These are phyloP conservation scores for Diutina rugosa DNA, from an alignment of 1,139 yeast genomes.

Conservation along the genomic window DNA sequence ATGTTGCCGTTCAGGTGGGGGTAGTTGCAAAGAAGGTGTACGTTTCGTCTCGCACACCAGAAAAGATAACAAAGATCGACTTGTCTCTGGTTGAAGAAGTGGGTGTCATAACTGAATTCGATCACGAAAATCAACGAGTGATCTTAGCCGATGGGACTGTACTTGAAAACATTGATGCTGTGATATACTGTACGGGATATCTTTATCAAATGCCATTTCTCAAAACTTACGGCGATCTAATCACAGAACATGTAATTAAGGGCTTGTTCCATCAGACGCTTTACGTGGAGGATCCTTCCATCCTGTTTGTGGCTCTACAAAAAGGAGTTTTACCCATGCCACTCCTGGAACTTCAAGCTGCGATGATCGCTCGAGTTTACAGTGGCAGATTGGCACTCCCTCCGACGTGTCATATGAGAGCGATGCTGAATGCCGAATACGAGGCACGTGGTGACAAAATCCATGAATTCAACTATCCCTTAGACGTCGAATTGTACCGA, in stretches of 20 bases:
- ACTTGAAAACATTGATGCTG: slow-evolving; percentile 24
- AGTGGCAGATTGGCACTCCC: slow-evolving; percentile 7
- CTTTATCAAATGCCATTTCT: slow-evolving; percentile 31
- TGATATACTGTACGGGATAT: slow-evolving; percentile 61
- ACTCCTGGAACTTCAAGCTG: slow-evolving; percentile 8
- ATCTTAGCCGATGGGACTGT: slow-evolving; percentile 5
- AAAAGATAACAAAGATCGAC: slow-evolving; percentile 8
- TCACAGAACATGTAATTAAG: slow-evolving; percentile 16
- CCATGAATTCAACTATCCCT: slow-evolving; percentile 17
- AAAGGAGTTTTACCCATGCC: slow-evolving; percentile 26
- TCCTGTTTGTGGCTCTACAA: slow-evolving; percentile 24
- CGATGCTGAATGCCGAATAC: slow-evolving; percentile 4
- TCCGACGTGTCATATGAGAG: slow-evolving; percentile 3
- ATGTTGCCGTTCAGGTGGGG: slow-evolving; percentile 30
- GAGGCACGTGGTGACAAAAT: slow-evolving; percentile 10
- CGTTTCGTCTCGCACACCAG: slow-evolving; percentile 19
- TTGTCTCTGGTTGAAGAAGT: slow-evolving; percentile 10
- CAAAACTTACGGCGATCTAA: slow-evolving; percentile 12
- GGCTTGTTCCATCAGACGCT: slow-evolving; percentile 30
- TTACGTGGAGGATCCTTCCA: slow-evolving; percentile 30
- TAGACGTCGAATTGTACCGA: slow-evolving; percentile 18
- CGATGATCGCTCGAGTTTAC: slow-evolving; percentile 11
- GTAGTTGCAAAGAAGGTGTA: slow-evolving; percentile 25
- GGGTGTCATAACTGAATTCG: slow-evolving; percentile 18
- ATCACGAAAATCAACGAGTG: slow-evolving; percentile 6